These are phyloP conservation scores for Penicillium arizonense DNA, from an alignment of 495 filamentous ascomycete genomes.

Conservation along the genomic window DNA sequence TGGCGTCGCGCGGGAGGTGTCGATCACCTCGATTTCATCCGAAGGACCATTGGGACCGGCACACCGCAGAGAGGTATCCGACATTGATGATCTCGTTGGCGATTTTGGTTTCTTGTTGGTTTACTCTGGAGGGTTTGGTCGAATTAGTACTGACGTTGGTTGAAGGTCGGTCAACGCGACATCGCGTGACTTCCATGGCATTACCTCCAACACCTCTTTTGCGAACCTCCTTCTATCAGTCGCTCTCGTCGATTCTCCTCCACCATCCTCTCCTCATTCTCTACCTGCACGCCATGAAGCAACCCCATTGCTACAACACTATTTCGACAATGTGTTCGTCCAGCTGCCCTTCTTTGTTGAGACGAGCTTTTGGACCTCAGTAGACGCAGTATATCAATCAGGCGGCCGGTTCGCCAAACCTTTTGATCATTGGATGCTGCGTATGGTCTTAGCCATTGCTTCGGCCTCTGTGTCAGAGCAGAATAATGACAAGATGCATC, in stretches of 20 bases:
- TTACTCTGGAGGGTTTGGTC: slow-evolving; percentile 2
- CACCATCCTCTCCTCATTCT: slow-evolving; percentile 50
- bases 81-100: slow-evolving; percentile 76
- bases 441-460: slow-evolving; percentile 83
- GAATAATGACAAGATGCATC: slow-evolving; percentile 60
- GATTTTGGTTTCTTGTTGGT: slow-evolving; percentile 78
- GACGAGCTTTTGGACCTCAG: slow-evolving; percentile 66
- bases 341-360: slow-evolving; percentile 80
- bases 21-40: slow-evolving; percentile 43
- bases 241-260: slow-evolving; percentile 63
- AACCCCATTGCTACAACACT: slow-evolving; percentile 70
- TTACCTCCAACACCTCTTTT: slow-evolving; percentile 81
- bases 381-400: slow-evolving; percentile 75
- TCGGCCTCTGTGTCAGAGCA: slow-evolving; percentile 69
- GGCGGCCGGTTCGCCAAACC: slow-evolving; percentile 59
- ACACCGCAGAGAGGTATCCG: slow-evolving; percentile 61
- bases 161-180: slow-evolving; percentile 84
- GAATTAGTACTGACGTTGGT: slow-evolving; percentile 1
- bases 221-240: slow-evolving; percentile 77
- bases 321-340: slow-evolving; percentile 75
- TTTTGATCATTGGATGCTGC: slow-evolving; percentile 79
- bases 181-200: slow-evolving; percentile 86
- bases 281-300: slow-evolving; percentile 67
- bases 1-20: slow-evolving; percentile 58
- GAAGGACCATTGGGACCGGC: slow-evolving; percentile 32